phyloP scores from a whole-genome alignment of 148 eudicot genomes.

The Camellia sinensis region DNA sequence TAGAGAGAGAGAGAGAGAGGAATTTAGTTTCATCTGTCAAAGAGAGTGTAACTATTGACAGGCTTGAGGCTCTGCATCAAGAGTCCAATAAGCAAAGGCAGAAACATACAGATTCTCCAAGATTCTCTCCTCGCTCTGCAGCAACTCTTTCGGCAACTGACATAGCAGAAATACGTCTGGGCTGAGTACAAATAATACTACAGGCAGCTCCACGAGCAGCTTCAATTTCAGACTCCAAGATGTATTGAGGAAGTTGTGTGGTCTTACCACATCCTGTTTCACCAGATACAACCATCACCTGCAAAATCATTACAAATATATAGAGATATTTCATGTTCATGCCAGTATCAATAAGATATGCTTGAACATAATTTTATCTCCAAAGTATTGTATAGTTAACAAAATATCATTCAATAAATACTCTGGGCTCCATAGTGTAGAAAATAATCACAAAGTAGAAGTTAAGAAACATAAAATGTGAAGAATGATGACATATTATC shows the following conservation, averaged over 20 bases:
- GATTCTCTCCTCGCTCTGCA: constrained; percentile 88
- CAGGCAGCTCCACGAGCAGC: constrained; percentile 84
- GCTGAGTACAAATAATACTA: constrained; percentile 93
- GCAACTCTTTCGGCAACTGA: constrained; percentile 98
- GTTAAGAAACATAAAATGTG: not conserved
- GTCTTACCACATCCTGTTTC: constrained; percentile 99
- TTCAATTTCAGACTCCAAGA: constrained; percentile 89
- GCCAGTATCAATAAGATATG: not conserved
- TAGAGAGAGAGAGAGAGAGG: not conserved
- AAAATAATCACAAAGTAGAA: constrained; percentile 1
- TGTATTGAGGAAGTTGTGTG: constrained; percentile 96
- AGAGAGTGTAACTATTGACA: constrained; percentile 7
- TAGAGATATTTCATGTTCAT: not conserved
- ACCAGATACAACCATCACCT: constrained; percentile 96
- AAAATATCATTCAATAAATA: not conserved
- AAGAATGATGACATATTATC: not conserved
- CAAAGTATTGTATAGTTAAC: not conserved
- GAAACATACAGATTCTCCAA: constrained; percentile 85
- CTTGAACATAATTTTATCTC: constrained; percentile 7
- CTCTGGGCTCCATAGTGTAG: not conserved
- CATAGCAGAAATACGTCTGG: constrained; percentile 97
- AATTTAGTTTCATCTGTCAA: not conserved
- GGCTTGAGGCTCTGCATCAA: not conserved
- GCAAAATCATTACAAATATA: constrained; percentile 17
- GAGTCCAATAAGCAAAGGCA: constrained; percentile 10